Evolutionary conservation across 768 basidiomycete species (phyloP).

Genomic region (Hortiboletus flavorubellus): DNA sequence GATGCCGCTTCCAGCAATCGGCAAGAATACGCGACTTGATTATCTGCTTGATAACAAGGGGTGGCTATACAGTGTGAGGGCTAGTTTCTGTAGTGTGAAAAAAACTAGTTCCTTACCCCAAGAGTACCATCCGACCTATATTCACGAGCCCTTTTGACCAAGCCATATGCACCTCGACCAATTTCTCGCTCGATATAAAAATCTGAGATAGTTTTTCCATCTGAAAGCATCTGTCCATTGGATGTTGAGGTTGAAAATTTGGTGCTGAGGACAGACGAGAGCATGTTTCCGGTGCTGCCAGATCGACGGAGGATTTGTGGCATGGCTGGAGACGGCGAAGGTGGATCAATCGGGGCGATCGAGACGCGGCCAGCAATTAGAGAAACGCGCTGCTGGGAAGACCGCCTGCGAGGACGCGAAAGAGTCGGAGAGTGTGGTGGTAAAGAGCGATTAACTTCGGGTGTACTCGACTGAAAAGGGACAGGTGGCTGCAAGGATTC

Average conservation of each 20-base stretch:
- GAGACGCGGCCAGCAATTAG: constrained; percentile 78
- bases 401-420: constrained; percentile 67
- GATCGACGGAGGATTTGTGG: constrained; percentile 64
- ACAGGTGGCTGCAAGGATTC: constrained; percentile 16
- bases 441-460: constrained; percentile 27
- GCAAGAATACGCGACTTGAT: constrained; percentile 98
- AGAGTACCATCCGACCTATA: constrained; percentile 67
- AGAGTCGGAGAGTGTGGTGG: constrained; percentile 51
- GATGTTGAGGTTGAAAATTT: constrained; percentile 59
- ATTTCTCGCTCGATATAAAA: constrained; percentile 86
- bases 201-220: constrained; percentile 76
- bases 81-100: background rate
- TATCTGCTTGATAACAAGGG: constrained; percentile 94
- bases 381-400: constrained; percentile 82
- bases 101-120: constrained; percentile 60
- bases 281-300: constrained; percentile 57
- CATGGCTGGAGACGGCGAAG: constrained; percentile 57
- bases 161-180: constrained; percentile 91
- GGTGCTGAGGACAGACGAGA: constrained; percentile 59
- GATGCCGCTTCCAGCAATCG: constrained; percentile 99
- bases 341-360: constrained; percentile 73
- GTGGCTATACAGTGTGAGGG: constrained; percentile 50
- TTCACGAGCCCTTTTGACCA: constrained; percentile 88
- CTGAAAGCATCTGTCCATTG: constrained; percentile 32
- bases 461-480: constrained; percentile 18